Evolutionary conservation across 805 yeast genomes (phyloP), one percentile per base, ranked within the genome.

Genomic region (Suhomyces sp.): DNA sequence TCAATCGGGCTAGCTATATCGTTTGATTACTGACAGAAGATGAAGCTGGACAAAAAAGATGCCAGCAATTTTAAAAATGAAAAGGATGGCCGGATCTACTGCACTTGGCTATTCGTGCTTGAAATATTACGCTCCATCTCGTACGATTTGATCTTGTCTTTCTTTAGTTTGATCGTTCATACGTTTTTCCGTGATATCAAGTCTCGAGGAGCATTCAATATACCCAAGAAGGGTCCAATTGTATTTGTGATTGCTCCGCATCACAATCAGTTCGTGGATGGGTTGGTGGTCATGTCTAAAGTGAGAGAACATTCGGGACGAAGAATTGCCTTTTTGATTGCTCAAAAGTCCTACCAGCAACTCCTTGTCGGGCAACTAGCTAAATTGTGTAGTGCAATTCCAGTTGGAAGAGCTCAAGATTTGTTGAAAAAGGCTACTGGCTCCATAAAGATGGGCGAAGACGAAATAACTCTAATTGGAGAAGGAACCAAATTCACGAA

Each of bases 401-500:
- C 78, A 4, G 79, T 74, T 6, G 77, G 73, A 53, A 54, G 79
- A 44, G 74, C 79, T 4, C 79, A 73, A 52, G 79, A 74, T 57
- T 50, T 72, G 36, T 58, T 74, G 38, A 62, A 61, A 42, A 54
- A 59, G 5, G 70, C 63, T 7, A 55, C 51, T 5, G 78, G 78
- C 2, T 65, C 60, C 10, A 72, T 74, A 17, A 50, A 65, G 4
- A 53, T 57, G 27, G 60, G 54, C 8, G 62, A 46, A 4, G 58
- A 57, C 45, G 60, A 57, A 31, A 51, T 56, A 36, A 58, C 60
- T 13, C 57, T 73, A 6, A 45, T 58, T n/a, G 78, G 79, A 10
- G 61, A 61, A 31, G 71, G 65, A 9, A 74, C 79, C 6, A 50
- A 53, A 23, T 74, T 74, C 59, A 63, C 69, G 7, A 54, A 56